These are phyloP conservation scores for Phytophthora kernoviae DNA, from an alignment of 352 stramenopile species.

Conservation along the genomic window DNA sequence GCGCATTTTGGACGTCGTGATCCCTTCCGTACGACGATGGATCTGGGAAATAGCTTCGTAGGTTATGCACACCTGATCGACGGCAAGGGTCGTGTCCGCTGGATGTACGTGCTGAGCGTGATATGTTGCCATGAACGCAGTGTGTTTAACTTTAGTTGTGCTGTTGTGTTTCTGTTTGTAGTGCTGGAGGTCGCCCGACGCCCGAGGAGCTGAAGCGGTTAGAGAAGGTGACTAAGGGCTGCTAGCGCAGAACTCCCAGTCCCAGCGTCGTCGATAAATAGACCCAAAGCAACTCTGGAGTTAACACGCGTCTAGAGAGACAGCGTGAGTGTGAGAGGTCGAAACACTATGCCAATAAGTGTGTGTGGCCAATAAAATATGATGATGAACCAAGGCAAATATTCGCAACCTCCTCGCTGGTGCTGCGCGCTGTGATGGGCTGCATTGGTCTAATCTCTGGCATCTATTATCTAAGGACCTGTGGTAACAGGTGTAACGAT, in stretches of 20 bases:
- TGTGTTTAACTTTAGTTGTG: slow-evolving; percentile 13
- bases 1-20: slow-evolving; percentile 81
- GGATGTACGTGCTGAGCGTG: slow-evolving; percentile 67
- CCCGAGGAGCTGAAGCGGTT: slow-evolving; percentile 64
- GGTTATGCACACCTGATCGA: slow-evolving; percentile 84
- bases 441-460: not conserved
- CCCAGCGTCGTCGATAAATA: slow-evolving; percentile 21
- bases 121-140: not conserved
- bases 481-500: slow-evolving; percentile 46
- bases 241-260: slow-evolving; percentile 51
- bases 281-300: slow-evolving; percentile 4
- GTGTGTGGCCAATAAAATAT: slow-evolving; percentile 22
- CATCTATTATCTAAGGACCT: slow-evolving; percentile 9
- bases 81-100: slow-evolving; percentile 79
- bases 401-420: not conserved
- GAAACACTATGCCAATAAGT: slow-evolving; percentile 1
- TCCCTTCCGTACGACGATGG: slow-evolving; percentile 79
- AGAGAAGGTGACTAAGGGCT: slow-evolving; percentile 61
- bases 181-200: slow-evolving; percentile 66
- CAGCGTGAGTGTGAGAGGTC: slow-evolving; percentile 4
- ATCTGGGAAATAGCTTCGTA: slow-evolving; percentile 89
- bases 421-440: not conserved
- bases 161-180: slow-evolving; percentile 34
- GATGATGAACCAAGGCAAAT: slow-evolving; percentile 10
- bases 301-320: slow-evolving; percentile 7